Conservation (phyloP, 1,284 basidiomycete species). For the Chalciporus sp. region DNA sequence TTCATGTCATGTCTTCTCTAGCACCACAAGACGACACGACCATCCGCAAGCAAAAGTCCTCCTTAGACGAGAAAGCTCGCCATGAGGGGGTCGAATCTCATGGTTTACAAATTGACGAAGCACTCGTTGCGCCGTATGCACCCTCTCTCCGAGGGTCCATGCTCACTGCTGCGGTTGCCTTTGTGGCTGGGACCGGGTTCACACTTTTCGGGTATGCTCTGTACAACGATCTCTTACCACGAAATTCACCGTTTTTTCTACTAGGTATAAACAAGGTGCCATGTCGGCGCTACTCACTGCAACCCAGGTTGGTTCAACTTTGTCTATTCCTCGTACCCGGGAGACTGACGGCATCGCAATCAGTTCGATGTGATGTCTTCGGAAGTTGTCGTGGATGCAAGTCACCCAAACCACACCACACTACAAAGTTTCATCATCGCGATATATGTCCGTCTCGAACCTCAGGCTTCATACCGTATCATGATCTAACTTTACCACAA, state of each 20-base stretch:
- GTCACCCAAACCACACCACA: constrained; percentile 34
- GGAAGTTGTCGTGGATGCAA: constrained; percentile 29
- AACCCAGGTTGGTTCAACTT: constrained; percentile 19
- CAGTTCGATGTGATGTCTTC: constrained; percentile 34
- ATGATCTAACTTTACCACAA: not conserved
- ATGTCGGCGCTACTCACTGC: constrained; percentile 37
- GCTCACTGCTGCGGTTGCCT: constrained; percentile 13
- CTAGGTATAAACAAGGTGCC: constrained; percentile 37
- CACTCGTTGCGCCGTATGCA: constrained; percentile 1
- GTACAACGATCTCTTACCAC: too few species aligned
- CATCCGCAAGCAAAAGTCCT: not conserved
- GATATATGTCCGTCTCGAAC: constrained; percentile 24
- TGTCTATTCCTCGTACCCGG: not conserved
- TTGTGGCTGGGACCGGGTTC: too few species aligned
- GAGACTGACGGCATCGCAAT: not conserved
- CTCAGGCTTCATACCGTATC: not conserved
- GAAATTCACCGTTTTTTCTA: too few species aligned
- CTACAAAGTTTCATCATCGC: constrained; percentile 35
- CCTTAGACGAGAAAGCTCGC: not conserved
- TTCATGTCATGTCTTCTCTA: not conserved
- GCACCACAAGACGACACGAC: too few species aligned
- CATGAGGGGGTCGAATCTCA: not conserved
- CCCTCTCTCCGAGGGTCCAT: constrained; percentile 9
- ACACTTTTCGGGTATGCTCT: too few species aligned
- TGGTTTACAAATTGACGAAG: not conserved